A percentile compares a stretch with the other conserved stretches of the same genome.
phyloP scores from a whole-genome alignment of 2,329 filamentous ascomycete genomes.

The Fusarium cicatricum region DNA sequence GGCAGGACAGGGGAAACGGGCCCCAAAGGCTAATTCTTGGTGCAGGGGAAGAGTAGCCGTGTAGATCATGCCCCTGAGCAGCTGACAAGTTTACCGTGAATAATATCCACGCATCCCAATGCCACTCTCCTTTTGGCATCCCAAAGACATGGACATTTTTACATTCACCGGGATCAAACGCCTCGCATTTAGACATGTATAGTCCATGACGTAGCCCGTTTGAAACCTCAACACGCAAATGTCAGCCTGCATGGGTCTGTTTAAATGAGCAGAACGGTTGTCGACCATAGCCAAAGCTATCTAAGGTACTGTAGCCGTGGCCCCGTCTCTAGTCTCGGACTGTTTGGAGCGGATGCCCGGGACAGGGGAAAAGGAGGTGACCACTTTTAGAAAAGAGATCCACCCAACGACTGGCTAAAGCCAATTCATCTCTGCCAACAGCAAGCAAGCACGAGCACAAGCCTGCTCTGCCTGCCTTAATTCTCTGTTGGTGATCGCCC shows the following conservation, averaged over 20 bases:
- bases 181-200: conserved; percentile 10
- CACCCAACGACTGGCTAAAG: not conserved
- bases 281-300: too few relatives aligned
- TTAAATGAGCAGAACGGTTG: conserved; percentile 6
- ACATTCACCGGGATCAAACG: conserved; percentile 7
- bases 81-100: not conserved
- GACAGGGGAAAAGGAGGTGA: conserved; percentile 33
- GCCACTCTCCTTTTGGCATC: not conserved
- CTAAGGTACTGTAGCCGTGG: too few relatives aligned
- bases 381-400: conserved; percentile 14
- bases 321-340: conserved; percentile 9
- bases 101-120: not conserved
- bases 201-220: conserved; percentile 7
- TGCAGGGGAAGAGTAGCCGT: not conserved
- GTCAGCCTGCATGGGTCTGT: not conserved
- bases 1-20: conserved; percentile 2
- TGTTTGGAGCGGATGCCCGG: conserved; percentile 13
- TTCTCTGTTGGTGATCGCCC: conserved; percentile 4
- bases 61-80: not conserved
- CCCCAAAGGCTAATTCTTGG: conserved; percentile 19
- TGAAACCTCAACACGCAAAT: not conserved
- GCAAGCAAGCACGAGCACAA: not conserved
- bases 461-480: too few relatives aligned
- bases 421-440: conserved; percentile 3
- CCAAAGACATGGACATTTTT: not conserved